Evolutionary conservation across 805 yeast species (phyloP).

Genomic region (Metschnikowia santaceciliae): DNA sequence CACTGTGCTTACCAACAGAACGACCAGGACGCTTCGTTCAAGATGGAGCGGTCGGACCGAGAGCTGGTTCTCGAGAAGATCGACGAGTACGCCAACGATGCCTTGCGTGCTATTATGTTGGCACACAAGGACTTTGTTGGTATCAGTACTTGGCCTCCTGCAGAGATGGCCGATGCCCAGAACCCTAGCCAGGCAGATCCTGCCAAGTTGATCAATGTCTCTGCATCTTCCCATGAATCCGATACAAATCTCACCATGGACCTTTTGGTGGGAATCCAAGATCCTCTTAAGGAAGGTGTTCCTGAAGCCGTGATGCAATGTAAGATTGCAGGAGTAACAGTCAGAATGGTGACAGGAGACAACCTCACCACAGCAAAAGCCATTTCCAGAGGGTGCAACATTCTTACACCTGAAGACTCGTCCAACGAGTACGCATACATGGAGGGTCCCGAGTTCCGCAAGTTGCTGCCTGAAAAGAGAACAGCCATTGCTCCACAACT

Average conservation of each 20-base stretch:
- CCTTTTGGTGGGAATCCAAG: conserved; percentile 87
- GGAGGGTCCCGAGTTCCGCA: conserved; percentile 92
- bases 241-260: conserved; percentile 28
- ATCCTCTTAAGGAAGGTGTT: conserved; percentile 89
- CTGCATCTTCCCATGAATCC: conserved; percentile 23
- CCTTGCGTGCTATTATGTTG: conserved; percentile 84
- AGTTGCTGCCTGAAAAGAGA: conserved; percentile 55
- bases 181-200: conserved; percentile 40
- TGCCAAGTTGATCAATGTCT: conserved; percentile 23
- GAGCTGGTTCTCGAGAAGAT: conserved; percentile 30
- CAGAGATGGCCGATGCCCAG: conserved; percentile 31
- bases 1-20: conserved; percentile 46
- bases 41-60: conserved; percentile 28
- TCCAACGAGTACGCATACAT: conserved; percentile 59
- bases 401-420: conserved; percentile 50
- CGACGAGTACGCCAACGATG: conserved; percentile 64
- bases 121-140: conserved; percentile 70
- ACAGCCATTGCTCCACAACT: conserved; percentile 62
- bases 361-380: conserved; percentile 88
- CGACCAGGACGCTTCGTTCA: conserved; percentile 23
- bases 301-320: conserved; percentile 85
- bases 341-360: conserved; percentile 98
- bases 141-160: conserved; percentile 63
- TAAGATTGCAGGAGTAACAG: conserved; percentile 86
- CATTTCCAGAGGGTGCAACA: conserved; percentile 83